Conservation (phyloP, 2,329 filamentous ascomycete species). For the Botryotinia convoluta region DNA sequence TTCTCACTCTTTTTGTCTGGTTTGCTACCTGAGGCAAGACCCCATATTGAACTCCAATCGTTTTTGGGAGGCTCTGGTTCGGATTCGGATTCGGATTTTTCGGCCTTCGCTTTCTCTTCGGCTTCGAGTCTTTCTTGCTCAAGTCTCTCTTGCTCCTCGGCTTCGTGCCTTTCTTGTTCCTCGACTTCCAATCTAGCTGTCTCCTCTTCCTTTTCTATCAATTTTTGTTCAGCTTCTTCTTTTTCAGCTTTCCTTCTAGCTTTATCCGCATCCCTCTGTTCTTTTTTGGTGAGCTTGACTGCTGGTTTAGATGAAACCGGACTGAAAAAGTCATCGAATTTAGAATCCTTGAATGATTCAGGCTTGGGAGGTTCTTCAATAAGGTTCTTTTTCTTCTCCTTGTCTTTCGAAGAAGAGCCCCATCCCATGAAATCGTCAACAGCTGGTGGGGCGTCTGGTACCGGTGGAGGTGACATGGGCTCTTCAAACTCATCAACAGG, state of each 20-base stretch:
- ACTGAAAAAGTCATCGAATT: conserved; percentile 40
- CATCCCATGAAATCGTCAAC: conserved; percentile 36
- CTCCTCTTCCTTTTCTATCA: conserved; percentile 45
- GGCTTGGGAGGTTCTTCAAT: conserved; percentile 46
- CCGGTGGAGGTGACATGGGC: conserved; percentile 37
- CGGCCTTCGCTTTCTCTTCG: conserved; percentile 25
- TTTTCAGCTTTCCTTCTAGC: conserved; percentile 48
- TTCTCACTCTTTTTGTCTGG: conserved; percentile 37
- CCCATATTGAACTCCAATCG: conserved; percentile 29
- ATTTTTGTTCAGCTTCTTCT: conserved; percentile 45
- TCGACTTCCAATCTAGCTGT: conserved; percentile 39
- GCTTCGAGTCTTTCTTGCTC: not conserved
- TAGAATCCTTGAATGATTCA: conserved; percentile 47
- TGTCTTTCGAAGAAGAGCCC: conserved; percentile 39
- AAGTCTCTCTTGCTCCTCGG: conserved; percentile 14
- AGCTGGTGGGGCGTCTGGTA: conserved; percentile 37
- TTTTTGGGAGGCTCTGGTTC: conserved; percentile 24
- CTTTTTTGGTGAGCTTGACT: conserved; percentile 48
- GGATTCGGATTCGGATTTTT: not conserved
- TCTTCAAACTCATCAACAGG: conserved; percentile 39
- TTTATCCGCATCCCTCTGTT: conserved; percentile 49
- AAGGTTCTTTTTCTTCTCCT: conserved; percentile 51
- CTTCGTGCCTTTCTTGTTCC: conserved; percentile 32
- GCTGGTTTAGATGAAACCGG: conserved; percentile 32
- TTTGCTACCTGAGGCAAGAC: conserved; percentile 43